Evolutionary conservation across 371 early-diverging fungal species (phyloP).

Genomic region (Lichtheimia hyalospora): DNA sequence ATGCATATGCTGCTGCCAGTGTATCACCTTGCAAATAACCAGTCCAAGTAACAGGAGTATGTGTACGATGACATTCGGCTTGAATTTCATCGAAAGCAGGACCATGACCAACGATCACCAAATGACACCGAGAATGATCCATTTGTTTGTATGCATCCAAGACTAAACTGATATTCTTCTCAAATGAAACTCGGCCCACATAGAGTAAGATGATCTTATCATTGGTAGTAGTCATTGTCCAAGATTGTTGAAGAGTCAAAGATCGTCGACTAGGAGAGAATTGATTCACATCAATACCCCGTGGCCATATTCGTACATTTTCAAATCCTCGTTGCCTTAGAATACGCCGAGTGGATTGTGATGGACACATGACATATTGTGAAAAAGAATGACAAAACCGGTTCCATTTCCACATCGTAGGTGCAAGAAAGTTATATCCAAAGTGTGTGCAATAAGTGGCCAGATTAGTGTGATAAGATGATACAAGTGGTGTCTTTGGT

Average conservation of each 20-base stretch:
- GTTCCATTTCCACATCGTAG: conserved; percentile 54
- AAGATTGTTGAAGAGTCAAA: conserved; percentile 6
- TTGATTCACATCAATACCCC: conserved; percentile 36
- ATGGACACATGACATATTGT: conserved; percentile 40
- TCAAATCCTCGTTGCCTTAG: conserved; percentile 32
- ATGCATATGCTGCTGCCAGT: conserved; percentile 42
- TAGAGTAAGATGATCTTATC: conserved; percentile 36
- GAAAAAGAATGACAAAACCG: conserved; percentile 43
- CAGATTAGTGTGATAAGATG: conserved; percentile 53
- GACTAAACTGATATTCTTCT: conserved; percentile 46
- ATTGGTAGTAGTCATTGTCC: conserved; percentile 1
- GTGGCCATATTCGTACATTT: conserved; percentile 41
- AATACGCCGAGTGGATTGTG: conserved; percentile 33
- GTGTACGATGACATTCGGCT: conserved; percentile 10
- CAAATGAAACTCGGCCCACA: conserved; percentile 47
- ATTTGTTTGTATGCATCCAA: conserved; percentile 40
- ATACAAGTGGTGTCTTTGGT: conserved; percentile 34
- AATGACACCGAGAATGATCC: conserved; percentile 42
- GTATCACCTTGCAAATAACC: conserved; percentile 42
- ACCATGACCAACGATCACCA: conserved; percentile 53
- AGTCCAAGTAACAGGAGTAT: conserved; percentile 44
- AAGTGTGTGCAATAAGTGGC: conserved; percentile 47
- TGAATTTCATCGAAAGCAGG: conserved; percentile 43
- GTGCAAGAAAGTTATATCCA: conserved; percentile 38
- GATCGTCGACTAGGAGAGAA: conserved; percentile 39